These are phyloP conservation scores for Hericium erinaceus DNA, from an alignment of 768 basidiomycete species.

Conservation along the genomic window DNA sequence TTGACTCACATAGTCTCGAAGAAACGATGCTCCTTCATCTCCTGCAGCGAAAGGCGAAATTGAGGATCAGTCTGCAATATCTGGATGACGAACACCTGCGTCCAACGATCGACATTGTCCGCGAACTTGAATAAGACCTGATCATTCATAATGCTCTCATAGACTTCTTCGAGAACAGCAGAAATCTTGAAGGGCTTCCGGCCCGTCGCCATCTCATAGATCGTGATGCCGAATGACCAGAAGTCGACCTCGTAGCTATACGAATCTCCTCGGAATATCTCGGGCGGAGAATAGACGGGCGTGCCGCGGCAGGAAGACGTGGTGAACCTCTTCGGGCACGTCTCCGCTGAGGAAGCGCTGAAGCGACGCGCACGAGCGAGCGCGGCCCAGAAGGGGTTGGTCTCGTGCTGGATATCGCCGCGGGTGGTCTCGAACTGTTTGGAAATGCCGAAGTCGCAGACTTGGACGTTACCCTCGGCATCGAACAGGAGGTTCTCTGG, in stretches of 20 bases:
- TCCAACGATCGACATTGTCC: neutral
- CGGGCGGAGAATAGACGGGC: constrained; percentile 5
- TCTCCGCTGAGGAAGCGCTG: no score
- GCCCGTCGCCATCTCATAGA: constrained; percentile 70
- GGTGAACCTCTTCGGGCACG: neutral
- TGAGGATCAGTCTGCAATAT: neutral
- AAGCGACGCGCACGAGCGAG: neutral
- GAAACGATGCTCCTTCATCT: neutral
- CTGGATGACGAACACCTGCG: neutral
- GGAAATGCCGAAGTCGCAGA: constrained; percentile 7
- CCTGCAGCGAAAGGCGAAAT: neutral
- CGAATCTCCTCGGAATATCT: neutral
- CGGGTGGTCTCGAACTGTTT: constrained; percentile 2
- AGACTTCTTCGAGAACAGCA: neutral
- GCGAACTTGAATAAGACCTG: neutral
- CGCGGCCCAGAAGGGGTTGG: neutral
- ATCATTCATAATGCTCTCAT: neutral
- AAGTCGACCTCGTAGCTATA: constrained; percentile 58
- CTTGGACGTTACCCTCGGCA: constrained; percentile 3
- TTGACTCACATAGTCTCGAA: neutral
- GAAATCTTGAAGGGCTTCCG: neutral
- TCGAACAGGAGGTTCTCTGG: constrained; percentile 8
- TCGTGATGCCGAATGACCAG: constrained; percentile 93
- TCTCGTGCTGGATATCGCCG: neutral
- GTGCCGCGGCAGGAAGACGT: neutral